phyloP scores from a whole-genome alignment of 2,329 filamentous ascomycete species.

The Monascus ruber region DNA sequence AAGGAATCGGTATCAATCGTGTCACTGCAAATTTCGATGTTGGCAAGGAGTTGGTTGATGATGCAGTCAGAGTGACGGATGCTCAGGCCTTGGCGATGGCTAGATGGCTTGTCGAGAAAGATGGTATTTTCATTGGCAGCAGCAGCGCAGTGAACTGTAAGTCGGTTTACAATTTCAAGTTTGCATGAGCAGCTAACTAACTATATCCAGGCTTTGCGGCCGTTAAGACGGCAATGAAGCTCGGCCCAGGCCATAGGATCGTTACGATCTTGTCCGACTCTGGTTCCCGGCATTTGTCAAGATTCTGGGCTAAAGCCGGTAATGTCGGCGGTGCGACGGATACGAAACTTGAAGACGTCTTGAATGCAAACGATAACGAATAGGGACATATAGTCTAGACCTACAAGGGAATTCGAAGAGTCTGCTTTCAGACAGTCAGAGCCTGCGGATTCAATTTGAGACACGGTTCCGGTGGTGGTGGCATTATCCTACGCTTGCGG shows the following conservation, averaged over 20 bases:
- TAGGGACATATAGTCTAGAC: slow-evolving; percentile 4
- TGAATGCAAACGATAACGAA: slow-evolving; percentile 26
- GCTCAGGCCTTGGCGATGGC: slow-evolving; percentile 86
- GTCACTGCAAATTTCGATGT: slow-evolving; percentile 89
- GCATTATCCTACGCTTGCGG: too few species aligned
- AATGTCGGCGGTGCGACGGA: slow-evolving; percentile 34
- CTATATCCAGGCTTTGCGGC: slow-evolving; percentile 34
- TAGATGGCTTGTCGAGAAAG: slow-evolving; percentile 88
- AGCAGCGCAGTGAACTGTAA: slow-evolving; percentile 91
- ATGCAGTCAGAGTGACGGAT: slow-evolving; percentile 80
- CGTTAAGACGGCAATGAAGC: slow-evolving; percentile 33
- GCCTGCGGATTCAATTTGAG: too few species aligned
- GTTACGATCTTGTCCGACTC: slow-evolving; percentile 41
- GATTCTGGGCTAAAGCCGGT: slow-evolving; percentile 39
- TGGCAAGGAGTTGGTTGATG: slow-evolving; percentile 74
- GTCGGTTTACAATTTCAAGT: slow-evolving; percentile 17
- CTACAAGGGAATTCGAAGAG: too few species aligned
- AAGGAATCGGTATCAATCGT: slow-evolving; percentile 90
- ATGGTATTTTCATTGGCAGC: slow-evolving; percentile 88
- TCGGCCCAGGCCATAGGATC: slow-evolving; percentile 38
- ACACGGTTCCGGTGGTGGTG: too few species aligned
- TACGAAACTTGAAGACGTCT: slow-evolving; percentile 35
- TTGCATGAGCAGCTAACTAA: slow-evolving; percentile 5
- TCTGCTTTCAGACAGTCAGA: too few species aligned
- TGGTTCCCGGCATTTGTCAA: slow-evolving; percentile 41